Evolutionary conservation across 495 filamentous ascomycete species (phyloP).

Genomic region (Cladorrhinum samala): DNA sequence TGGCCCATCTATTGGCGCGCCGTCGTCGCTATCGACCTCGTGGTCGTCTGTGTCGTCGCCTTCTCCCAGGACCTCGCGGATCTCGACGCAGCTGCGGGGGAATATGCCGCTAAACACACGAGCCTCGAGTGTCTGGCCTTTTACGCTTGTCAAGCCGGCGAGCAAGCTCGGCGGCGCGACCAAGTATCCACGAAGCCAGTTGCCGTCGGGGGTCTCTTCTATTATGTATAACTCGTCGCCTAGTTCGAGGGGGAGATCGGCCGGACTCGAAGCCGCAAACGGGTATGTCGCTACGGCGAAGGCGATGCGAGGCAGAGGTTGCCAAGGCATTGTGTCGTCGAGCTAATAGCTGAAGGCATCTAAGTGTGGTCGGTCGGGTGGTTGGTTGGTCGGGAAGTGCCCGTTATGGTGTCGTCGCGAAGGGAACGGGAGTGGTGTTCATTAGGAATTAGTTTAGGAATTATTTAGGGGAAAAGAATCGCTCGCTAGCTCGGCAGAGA

Average conservation of each 20-base stretch:
- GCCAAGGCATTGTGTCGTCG: conserved; percentile 83
- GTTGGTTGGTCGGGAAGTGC: neutral
- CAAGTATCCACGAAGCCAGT: conserved; percentile 94
- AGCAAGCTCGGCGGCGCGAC: conserved; percentile 89
- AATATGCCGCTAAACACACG: conserved; percentile 97
- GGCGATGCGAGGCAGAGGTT: conserved; percentile 91
- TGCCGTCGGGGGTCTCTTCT: conserved; percentile 77
- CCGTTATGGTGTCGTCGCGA: neutral
- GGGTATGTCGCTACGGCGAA: conserved; percentile 94
- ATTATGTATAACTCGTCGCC: conserved; percentile 99
- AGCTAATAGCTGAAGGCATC: conserved; percentile 22
- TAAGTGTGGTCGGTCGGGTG: conserved; percentile 9
- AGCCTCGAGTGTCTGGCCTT: conserved; percentile 88
- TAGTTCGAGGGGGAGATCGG: conserved; percentile 93
- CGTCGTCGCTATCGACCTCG: conserved; percentile 34
- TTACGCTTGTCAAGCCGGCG: conserved; percentile 83
- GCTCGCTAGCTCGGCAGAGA: too few species aligned
- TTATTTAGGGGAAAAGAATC: neutral
- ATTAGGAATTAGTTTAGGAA: neutral
- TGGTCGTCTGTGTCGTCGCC: conserved; percentile 42
- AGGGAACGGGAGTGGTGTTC: neutral
- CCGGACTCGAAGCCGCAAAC: conserved; percentile 76
- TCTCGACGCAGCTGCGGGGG: conserved; percentile 82
- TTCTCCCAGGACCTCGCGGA: conserved; percentile 66
- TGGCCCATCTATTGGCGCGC: conserved; percentile 19